Conservation (phyloP, 2,329 filamentous ascomycete genomes). For the Plenodomus tracheiphilus region DNA sequence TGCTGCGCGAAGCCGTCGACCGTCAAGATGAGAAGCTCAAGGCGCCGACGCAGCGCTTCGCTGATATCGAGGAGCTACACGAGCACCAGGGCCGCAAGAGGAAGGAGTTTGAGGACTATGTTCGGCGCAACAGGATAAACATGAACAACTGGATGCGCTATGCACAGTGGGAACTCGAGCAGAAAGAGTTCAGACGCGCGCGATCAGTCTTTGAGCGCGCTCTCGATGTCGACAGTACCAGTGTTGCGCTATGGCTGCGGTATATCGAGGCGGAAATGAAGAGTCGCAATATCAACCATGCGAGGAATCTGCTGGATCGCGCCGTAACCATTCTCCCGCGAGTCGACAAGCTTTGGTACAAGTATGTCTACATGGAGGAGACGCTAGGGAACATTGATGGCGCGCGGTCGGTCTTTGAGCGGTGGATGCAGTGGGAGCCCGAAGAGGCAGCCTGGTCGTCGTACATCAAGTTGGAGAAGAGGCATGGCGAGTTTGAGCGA, state of each 20-base stretch:
- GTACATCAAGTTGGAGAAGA: constrained; percentile 96
- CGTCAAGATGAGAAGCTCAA: constrained; percentile 87
- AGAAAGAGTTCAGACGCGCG: constrained; percentile 93
- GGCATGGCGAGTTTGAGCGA: constrained; percentile 88
- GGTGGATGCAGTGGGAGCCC: constrained; percentile 98
- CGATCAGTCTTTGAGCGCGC: constrained; percentile 93
- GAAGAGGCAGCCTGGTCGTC: constrained; percentile 94
- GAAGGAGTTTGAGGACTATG: constrained; percentile 97
- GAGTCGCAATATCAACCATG: constrained; percentile 76
- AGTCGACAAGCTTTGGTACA: constrained; percentile 98
- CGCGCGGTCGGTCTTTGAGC: constrained; percentile 90
- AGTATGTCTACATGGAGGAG: constrained; percentile 99
- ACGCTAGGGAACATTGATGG: constrained; percentile 93
- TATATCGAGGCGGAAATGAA: constrained; percentile 98
- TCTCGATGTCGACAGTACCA: constrained; percentile 86
- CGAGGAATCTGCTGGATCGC: constrained; percentile 88
- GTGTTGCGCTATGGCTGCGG: constrained; percentile 83
- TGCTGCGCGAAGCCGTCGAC: constrained; percentile 95
- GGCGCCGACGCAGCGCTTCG: constrained; percentile 91
- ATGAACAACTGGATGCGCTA: constrained; percentile 99
- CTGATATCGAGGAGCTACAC: constrained; percentile 95
- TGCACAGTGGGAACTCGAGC: constrained; percentile 94
- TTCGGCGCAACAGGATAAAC: constrained; percentile 88
- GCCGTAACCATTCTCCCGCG: constrained; percentile 90
- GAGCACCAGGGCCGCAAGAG: constrained; percentile 95